Evolutionary conservation across 768 basidiomycete species (phyloP).

Genomic region (Serendipita vermifera): DNA sequence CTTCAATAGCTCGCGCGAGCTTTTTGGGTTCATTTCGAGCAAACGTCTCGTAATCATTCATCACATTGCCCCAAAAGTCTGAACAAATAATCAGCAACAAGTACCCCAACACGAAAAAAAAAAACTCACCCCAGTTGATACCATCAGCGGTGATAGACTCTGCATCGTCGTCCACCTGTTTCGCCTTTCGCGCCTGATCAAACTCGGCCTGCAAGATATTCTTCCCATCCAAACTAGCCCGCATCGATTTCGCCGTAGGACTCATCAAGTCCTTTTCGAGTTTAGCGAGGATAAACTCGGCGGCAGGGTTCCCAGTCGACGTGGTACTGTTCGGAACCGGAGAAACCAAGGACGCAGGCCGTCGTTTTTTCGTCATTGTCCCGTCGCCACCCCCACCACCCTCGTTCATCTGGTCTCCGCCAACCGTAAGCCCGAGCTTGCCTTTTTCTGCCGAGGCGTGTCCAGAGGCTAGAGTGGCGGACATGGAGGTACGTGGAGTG

Average conservation of each 20-base stretch:
- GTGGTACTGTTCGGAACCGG: slow-evolving; percentile 17
- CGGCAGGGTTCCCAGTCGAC: slow-evolving; percentile 13
- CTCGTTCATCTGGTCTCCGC: no score
- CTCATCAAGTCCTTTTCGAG: slow-evolving; percentile 13
- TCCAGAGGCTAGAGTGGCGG: slow-evolving; percentile 19
- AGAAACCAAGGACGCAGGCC: slow-evolving; percentile 16
- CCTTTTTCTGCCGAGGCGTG: slow-evolving; percentile 2
- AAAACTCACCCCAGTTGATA: slow-evolving; percentile 63
- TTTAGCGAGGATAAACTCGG: slow-evolving; percentile 18
- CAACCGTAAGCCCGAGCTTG: no score
- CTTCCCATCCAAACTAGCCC: slow-evolving; percentile 48
- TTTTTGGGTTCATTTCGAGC: slow-evolving; percentile 66
- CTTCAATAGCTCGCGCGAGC: slow-evolving; percentile 79
- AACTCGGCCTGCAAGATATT: slow-evolving; percentile 69
- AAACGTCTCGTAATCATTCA: slow-evolving; percentile 85
- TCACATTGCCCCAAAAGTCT: slow-evolving; percentile 95
- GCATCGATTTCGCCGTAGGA: slow-evolving; percentile 23
- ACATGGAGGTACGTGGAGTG: slow-evolving; percentile 17
- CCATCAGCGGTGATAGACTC: slow-evolving; percentile 28
- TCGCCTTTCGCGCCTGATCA: slow-evolving; percentile 47
- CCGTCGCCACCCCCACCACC: no score
- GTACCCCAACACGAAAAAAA: no score
- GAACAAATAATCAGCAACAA: slow-evolving; percentile 12
- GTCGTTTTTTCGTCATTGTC: slow-evolving; percentile 11
- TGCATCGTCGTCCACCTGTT: slow-evolving; percentile 21